These are phyloP conservation scores for Arbutus unedo DNA, from an alignment of 148 eudicot genomes.

Conservation along the genomic window DNA sequence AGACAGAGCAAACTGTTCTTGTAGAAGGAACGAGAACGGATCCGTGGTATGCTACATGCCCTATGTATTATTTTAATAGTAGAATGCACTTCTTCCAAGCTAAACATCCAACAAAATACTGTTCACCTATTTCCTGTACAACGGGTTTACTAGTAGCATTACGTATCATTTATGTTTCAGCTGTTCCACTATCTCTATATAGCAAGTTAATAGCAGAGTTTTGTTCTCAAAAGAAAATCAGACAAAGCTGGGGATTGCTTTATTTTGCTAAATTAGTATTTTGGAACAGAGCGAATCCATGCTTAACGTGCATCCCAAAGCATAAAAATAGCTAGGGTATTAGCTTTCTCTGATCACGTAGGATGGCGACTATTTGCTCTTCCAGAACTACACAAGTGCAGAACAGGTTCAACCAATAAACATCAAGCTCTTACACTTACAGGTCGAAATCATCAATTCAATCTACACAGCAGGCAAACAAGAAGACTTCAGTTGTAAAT, in stretches of 20 bases:
- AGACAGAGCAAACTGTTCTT: neutral
- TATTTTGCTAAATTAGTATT: neutral
- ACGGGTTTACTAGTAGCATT: neutral
- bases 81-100: neutral
- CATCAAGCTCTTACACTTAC: neutral
- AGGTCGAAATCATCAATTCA: neutral
- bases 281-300: neutral
- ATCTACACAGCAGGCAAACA: neutral
- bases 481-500: neutral
- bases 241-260: neutral
- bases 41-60: neutral
- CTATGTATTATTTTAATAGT: neutral
- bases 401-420: neutral
- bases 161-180: neutral
- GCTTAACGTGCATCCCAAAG: neutral
- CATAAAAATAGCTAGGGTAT: neutral
- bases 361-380: neutral
- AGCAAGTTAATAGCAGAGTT: neutral
- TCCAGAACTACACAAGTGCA: neutral
- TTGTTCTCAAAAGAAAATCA: neutral
- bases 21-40: neutral
- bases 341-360: neutral
- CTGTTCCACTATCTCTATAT: neutral
- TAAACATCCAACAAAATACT: neutral
- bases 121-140: neutral